These are phyloP conservation scores for Bipolaris oryzae DNA, from an alignment of 2,329 filamentous ascomycete species.

Conservation along the genomic window DNA sequence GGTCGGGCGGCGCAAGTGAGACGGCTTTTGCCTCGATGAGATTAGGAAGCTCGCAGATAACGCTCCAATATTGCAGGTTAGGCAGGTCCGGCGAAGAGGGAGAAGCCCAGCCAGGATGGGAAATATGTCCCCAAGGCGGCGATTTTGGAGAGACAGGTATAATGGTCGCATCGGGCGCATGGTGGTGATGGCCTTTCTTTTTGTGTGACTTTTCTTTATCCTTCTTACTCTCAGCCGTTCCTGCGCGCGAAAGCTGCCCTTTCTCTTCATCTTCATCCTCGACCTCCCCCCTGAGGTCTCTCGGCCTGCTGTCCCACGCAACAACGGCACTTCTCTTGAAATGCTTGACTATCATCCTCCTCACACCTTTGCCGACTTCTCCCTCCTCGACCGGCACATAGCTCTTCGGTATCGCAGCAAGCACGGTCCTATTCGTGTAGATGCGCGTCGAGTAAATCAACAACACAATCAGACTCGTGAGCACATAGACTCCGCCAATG, in stretches of 20 bases:
- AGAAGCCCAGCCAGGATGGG: constrained; percentile 87
- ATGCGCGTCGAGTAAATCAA: constrained; percentile 84
- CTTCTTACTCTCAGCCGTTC: constrained; percentile 34
- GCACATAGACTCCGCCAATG: constrained; percentile 74
- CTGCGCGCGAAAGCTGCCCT: constrained; percentile 22
- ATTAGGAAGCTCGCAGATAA: constrained; percentile 83
- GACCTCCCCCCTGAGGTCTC: constrained; percentile 59
- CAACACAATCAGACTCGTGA: constrained; percentile 71
- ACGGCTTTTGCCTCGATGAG: constrained; percentile 92
- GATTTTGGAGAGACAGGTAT: constrained; percentile 51
- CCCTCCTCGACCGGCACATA: constrained; percentile 87
- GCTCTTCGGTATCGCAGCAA: constrained; percentile 82
- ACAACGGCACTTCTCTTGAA: constrained; percentile 79
- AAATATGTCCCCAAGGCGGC: constrained; percentile 79
- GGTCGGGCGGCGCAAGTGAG: constrained; percentile 73
- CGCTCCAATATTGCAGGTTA: constrained; percentile 80
- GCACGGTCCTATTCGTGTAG: constrained; percentile 80
- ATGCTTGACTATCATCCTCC: constrained; percentile 74
- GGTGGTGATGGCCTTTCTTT: constrained; percentile 33
- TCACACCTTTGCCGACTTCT: constrained; percentile 76
- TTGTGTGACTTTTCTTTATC: constrained; percentile 41
- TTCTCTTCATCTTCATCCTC: constrained; percentile 29
- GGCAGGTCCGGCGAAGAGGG: constrained; percentile 76
- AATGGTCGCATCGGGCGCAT: constrained; percentile 36
- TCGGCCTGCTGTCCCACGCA: constrained; percentile 76